phyloP scores from a whole-genome alignment of 768 basidiomycete species.

The Clathrus columnatus region DNA sequence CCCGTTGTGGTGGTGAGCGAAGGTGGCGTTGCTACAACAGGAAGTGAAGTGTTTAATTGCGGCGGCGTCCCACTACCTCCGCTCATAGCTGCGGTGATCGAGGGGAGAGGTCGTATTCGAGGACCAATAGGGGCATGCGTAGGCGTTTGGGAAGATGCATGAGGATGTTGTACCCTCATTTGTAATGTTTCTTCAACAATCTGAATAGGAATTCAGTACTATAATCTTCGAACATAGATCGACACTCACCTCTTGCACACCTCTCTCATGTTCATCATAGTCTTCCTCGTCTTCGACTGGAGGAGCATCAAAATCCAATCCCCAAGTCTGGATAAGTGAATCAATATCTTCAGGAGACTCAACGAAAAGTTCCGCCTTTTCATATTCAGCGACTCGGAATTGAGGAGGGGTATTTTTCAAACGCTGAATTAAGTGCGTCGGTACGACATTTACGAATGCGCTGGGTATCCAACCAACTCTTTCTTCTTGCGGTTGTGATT shows the following conservation, averaged over 20 bases:
- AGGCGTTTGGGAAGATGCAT: not conserved
- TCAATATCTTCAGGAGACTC: not conserved
- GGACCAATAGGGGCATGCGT: not conserved
- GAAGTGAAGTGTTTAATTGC: not conserved
- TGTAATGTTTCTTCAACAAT: not conserved
- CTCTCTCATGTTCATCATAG: not conserved
- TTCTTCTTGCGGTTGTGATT: not conserved
- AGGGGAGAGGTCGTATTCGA: not conserved
- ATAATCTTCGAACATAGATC: too few species aligned
- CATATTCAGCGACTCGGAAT: conserved; percentile 37
- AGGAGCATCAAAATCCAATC: not conserved
- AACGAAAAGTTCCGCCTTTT: conserved; percentile 18
- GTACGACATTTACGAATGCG: conserved; percentile 53
- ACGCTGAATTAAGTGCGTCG: conserved; percentile 41
- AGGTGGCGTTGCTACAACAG: not conserved
- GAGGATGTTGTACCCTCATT: not conserved
- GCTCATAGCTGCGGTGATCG: not conserved
- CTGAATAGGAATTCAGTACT: too few species aligned
- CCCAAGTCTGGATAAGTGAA: not conserved
- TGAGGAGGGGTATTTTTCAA: conserved; percentile 37
- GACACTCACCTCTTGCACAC: not conserved
- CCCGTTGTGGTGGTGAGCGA: not conserved
- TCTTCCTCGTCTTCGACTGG: not conserved
- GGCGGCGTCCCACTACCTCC: not conserved
- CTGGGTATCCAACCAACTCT: conserved; percentile 70